Conservation (phyloP, 2,329 filamentous ascomycete genomes). For the Sclerotinia glacialis region DNA sequence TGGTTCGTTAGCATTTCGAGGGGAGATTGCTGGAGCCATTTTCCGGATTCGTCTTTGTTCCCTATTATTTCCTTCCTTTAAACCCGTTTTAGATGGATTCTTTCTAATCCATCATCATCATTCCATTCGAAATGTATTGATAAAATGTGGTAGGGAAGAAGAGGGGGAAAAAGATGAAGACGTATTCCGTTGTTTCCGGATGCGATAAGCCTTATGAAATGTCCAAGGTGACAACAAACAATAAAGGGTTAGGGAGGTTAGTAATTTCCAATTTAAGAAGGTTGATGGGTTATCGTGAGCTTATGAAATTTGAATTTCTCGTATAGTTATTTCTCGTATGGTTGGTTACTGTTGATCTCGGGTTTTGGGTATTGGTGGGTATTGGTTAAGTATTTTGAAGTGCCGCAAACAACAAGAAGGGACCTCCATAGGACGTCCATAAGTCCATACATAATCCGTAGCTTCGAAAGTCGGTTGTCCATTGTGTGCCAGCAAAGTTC, state of each 20-base stretch:
- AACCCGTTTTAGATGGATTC: not conserved
- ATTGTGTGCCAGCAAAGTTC: constrained; percentile 11
- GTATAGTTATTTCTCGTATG: not conserved
- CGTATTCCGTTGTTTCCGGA: constrained; percentile 15
- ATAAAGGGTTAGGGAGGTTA: no score
- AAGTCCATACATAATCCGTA: not conserved
- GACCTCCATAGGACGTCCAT: not conserved
- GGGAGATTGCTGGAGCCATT: constrained; percentile 8
- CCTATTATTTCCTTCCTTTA: constrained; percentile 9
- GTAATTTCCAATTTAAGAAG: not conserved
- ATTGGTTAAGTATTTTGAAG: no score
- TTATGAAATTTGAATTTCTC: not conserved
- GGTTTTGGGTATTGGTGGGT: not conserved
- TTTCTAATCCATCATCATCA: not conserved
- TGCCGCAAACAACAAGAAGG: not conserved
- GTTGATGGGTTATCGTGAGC: not conserved
- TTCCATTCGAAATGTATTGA: not conserved
- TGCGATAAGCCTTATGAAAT: constrained; percentile 19
- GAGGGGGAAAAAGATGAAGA: not conserved
- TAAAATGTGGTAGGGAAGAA: constrained; percentile 14
- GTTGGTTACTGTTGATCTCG: not conserved
- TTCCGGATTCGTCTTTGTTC: constrained; percentile 20
- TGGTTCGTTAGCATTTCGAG: not conserved
- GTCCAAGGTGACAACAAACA: not conserved
- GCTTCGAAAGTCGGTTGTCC: constrained; percentile 6